phyloP scores from a whole-genome alignment of 164 flowering plant species.

The Amborella trichopoda region DNA sequence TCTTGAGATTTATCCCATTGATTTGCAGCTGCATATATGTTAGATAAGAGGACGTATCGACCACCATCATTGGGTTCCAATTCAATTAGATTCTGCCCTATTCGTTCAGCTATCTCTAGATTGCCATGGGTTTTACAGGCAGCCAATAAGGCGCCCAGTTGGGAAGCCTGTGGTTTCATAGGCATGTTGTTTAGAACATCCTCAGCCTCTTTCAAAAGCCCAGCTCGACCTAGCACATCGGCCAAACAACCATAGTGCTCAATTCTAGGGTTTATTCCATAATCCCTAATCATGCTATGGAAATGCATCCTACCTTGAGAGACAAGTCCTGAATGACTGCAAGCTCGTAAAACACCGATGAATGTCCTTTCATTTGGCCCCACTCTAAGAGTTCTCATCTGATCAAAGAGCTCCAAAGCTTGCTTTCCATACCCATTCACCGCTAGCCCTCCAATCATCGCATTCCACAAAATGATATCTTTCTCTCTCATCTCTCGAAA shows the following conservation, averaged over 20 bases:
- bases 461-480: conserved; percentile 22
- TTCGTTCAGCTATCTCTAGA: conserved; percentile 21
- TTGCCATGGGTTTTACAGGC: conserved; percentile 35
- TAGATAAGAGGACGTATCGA: conserved; percentile 26
- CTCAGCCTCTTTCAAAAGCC: conserved; percentile 28
- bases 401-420: conserved; percentile 12
- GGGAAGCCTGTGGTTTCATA: conserved; percentile 22
- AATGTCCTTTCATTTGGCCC: conserved; percentile 17
- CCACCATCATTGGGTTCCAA: conserved; percentile 22
- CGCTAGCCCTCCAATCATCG: conserved; percentile 27
- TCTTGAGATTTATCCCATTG: conserved; percentile 26
- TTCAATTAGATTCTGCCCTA: conserved; percentile 18
- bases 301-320: conserved; percentile 21
- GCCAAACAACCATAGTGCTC: conserved; percentile 40
- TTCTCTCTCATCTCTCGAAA: conserved; percentile 15
- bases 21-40: conserved; percentile 24
- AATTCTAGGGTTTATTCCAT: conserved; percentile 23
- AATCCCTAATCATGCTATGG: conserved; percentile 17
- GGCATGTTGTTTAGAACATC: conserved; percentile 20
- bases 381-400: conserved; percentile 8
- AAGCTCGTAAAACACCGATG: conserved; percentile 30
- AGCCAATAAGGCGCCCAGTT: conserved; percentile 28
- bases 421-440: conserved; percentile 17
- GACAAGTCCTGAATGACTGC: conserved; percentile 37
- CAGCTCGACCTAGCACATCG: conserved; percentile 34